These are phyloP conservation scores for Phaffomyces antillensis DNA, from an alignment of 805 yeast species.

Conservation along the genomic window DNA sequence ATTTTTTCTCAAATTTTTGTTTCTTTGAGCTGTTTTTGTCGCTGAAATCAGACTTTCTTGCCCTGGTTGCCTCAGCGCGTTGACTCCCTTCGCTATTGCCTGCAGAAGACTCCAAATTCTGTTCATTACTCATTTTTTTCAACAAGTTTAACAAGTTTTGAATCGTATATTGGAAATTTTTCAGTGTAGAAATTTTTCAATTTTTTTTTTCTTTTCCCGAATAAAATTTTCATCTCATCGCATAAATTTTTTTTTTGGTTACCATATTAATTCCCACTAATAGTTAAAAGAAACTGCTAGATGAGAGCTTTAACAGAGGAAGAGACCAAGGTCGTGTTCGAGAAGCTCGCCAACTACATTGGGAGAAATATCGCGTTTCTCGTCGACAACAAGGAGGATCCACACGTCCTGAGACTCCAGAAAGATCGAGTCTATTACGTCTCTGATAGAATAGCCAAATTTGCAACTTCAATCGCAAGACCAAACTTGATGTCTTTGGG, in stretches of 20 bases:
- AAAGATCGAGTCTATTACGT: constrained; percentile 96
- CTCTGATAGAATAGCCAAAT: constrained; percentile 69
- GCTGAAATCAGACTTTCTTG: constrained; percentile 20
- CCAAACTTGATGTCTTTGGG: constrained; percentile 89
- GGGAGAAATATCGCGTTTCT: constrained; percentile 91
- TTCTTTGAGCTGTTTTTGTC: constrained; percentile 15
- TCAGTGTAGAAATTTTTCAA: no score
- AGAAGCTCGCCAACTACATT: constrained; percentile 90
- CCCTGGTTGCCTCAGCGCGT: constrained; percentile 27
- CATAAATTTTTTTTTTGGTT: background rate
- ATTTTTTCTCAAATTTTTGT: constrained; percentile 14
- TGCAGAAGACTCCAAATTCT: constrained; percentile 29
- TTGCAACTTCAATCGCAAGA: constrained; percentile 88
- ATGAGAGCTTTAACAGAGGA: constrained; percentile 97
- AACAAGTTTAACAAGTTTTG: no score
- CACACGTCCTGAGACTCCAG: constrained; percentile 92
- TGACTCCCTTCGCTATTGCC: constrained; percentile 36
- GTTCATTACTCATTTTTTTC: constrained; percentile 22
- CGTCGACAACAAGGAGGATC: constrained; percentile 70
- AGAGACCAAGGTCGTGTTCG: constrained; percentile 93
- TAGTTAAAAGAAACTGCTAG: background rate
- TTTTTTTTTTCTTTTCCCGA: constrained; percentile 4
- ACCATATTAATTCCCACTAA: background rate
- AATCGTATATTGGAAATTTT: no score
- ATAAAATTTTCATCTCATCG: constrained; percentile 1